phyloP scores from a whole-genome alignment of 805 yeast species.

The Candida xyloterini region DNA sequence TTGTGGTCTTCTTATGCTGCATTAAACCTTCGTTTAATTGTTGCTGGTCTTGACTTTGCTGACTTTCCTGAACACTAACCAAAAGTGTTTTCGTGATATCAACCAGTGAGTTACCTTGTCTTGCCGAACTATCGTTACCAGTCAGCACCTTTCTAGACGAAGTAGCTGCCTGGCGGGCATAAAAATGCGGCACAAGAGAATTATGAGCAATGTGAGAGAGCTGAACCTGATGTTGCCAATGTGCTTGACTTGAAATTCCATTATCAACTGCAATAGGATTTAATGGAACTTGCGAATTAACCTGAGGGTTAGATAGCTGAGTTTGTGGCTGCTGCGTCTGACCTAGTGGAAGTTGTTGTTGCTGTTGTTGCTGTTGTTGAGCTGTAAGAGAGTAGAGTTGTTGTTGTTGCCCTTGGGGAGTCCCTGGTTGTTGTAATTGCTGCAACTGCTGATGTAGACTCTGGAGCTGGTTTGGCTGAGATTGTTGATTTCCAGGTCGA shows the following conservation, averaged over 20 bases:
- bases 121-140: conserved; percentile 33
- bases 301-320: conserved; percentile 19
- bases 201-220: conserved; percentile 68
- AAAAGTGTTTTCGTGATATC: conserved; percentile 40
- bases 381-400: conserved; percentile 22
- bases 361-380: conserved; percentile 30
- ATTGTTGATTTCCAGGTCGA: conserved; percentile 30
- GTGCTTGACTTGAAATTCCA: conserved; percentile 36
- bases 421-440: conserved; percentile 28
- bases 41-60: conserved; percentile 22
- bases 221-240: conserved; percentile 81
- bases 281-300: conserved; percentile 22
- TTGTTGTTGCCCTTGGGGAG: conserved; percentile 26
- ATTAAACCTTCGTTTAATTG: conserved; percentile 37
- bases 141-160: conserved; percentile 47
- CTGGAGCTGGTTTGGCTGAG: conserved; percentile 25
- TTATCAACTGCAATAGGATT: conserved; percentile 36
- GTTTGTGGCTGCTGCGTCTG: conserved; percentile 23
- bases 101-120: conserved; percentile 33
- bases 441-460: conserved; percentile 26
- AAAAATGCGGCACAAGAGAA: conserved; percentile 69
- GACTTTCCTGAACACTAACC: conserved; percentile 32
- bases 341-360: conserved; percentile 28
- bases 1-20: conserved; percentile 35
- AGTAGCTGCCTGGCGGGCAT: conserved; percentile 80